Base-by-base conservation (phyloP, 2,329 filamentous ascomycete species). In the Endocalyx cinctus region DNA sequence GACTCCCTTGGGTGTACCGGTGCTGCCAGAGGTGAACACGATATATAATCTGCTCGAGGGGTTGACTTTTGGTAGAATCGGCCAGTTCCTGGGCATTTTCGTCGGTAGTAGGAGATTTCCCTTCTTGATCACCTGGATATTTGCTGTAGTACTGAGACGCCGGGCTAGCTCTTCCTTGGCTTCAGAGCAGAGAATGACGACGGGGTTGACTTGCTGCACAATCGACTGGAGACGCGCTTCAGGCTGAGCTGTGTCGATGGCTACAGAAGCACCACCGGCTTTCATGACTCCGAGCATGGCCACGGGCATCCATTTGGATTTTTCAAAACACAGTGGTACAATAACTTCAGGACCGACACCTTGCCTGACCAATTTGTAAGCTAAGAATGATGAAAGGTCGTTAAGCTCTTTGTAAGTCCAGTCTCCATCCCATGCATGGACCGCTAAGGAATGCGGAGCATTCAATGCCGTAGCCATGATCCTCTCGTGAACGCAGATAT, bases 1-100 rank as follows among this genome's bases (percentile, higher is more conserved):
- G 17, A 72, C 65, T 22, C 68, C 68, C 52, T 72, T 72, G 5
- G 68, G 68, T 19, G 55, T 50, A 10, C 68, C 68, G 3, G 68
- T 72, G n/a, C 65, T 69, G 15, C 68, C 68, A 14, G 14, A 19
- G 64, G 70, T 28, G 67, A 70, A 46, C 67, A 70, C 51, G 69
- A 67, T 43, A 69, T 66, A 20, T 10, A 31, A 22, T 23, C 25
- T 29, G 26, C 27, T 25, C n/a, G 14, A 13, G 8, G 20, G 20
- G 20, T 23, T 23, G 20, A n/a, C 20, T 23, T 8, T n/a, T 41
- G 29, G 35, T 28, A 17, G 41, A 40, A 6, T 42, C 27, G 6
- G 27, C n/a, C n/a, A n/a, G n/a, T n/a, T n/a, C n/a, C n/a, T n/a
- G n/a, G n/a, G n/a, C n/a, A n/a, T n/a, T n/a, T n/a, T n/a, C n/a